Conservation (phyloP, 2,329 filamentous ascomycete genomes). For the Fusarium bulbicola region DNA sequence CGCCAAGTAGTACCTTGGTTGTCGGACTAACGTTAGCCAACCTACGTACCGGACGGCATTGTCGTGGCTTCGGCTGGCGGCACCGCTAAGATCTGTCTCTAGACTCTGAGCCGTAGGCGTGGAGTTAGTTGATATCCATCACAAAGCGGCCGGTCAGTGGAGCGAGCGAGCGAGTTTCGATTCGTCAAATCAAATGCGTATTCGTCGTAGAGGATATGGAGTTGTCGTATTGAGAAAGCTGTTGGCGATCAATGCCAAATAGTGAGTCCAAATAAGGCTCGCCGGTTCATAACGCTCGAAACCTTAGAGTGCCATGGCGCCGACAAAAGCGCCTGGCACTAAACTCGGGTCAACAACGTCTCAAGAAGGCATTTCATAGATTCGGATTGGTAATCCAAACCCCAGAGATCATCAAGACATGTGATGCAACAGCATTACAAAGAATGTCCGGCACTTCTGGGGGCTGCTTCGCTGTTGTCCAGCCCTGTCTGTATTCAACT, state of each 20-base stretch:
- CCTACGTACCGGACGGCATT: not conserved
- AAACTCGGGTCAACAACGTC: not conserved
- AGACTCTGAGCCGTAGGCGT: not conserved
- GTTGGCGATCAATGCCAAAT: not conserved
- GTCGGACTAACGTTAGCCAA: not conserved
- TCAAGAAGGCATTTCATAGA: not conserved
- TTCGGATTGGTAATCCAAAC: not conserved
- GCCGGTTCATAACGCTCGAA: not conserved
- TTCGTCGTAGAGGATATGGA: not conserved
- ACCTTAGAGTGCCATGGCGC: slow-evolving; percentile 17
- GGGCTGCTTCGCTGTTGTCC: not conserved
- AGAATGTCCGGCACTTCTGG: slow-evolving; percentile 3
- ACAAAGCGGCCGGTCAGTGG: not conserved
- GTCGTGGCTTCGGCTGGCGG: slow-evolving; percentile 14
- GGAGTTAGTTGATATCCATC: not conserved
- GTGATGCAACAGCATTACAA: slow-evolving; percentile 1
- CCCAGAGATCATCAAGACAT: not conserved
- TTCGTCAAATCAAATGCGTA: not conserved
- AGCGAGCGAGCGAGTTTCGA: slow-evolving; percentile 10
- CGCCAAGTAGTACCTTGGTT: not conserved
- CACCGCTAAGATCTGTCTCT: slow-evolving; percentile 19
- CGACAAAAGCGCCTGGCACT: not conserved
- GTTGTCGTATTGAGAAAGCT: not conserved
- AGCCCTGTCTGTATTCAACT: not conserved
- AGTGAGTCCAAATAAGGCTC: slow-evolving; percentile 2